Evolutionary conservation across 2,329 filamentous ascomycete species (phyloP).

Genomic region (Diaporthe capsici): DNA sequence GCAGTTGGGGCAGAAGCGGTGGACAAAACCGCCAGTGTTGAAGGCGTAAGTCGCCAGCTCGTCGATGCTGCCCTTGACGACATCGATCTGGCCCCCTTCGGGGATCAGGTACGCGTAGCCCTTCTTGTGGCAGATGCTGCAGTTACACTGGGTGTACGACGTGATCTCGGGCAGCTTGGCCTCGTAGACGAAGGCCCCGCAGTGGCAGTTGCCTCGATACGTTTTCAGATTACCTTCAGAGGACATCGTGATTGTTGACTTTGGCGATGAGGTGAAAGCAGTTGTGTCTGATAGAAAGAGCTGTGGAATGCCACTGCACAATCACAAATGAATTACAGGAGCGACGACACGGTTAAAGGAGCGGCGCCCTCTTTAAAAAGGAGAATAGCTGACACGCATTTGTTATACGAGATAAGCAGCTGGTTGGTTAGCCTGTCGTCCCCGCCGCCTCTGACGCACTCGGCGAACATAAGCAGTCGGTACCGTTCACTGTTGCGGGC

Average conservation of each 20-base stretch:
- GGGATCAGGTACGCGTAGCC: slow-evolving; percentile 57
- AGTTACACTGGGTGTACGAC: slow-evolving; percentile 71
- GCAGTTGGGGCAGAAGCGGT: slow-evolving; percentile 68
- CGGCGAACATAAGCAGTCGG: not conserved
- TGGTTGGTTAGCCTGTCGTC: not conserved
- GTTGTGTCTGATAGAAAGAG: not conserved
- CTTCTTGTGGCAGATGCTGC: slow-evolving; percentile 73
- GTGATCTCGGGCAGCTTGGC: slow-evolving; percentile 70
- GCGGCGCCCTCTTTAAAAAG: not conserved
- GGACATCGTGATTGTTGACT: slow-evolving; percentile 25
- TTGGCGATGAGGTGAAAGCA: not conserved
- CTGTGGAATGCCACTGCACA: not conserved
- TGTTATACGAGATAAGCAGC: not conserved
- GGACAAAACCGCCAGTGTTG: slow-evolving; percentile 49
- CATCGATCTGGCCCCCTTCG: slow-evolving; percentile 52
- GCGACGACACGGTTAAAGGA: not conserved
- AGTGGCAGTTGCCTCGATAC: slow-evolving; percentile 72
- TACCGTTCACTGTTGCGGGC: not conserved
- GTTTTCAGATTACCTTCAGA: slow-evolving; percentile 49
- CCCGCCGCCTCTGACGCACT: not conserved
- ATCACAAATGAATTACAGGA: not conserved
- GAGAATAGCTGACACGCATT: not conserved
- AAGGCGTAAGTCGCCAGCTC: slow-evolving; percentile 62
- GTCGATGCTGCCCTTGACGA: slow-evolving; percentile 61
- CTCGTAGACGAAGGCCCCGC: slow-evolving; percentile 67